Evolutionary conservation across 2,329 filamentous ascomycete genomes (phyloP).

Genomic region (Apiospora rasikravindrae): DNA sequence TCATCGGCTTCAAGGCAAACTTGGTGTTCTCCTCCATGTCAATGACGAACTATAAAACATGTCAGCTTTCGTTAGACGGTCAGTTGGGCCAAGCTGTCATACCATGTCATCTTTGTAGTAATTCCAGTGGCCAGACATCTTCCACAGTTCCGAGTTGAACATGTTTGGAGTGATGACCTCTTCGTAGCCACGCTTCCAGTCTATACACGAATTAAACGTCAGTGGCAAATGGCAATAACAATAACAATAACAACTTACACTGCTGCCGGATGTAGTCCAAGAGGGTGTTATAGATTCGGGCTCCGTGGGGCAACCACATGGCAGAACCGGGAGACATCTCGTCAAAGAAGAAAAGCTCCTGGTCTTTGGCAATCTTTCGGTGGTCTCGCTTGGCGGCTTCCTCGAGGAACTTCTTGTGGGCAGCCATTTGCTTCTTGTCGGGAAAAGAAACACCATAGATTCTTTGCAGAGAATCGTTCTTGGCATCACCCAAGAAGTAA

Average conservation of each 20-base stretch:
- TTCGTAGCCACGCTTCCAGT: conserved; percentile 91
- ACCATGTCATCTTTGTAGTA: conserved; percentile 93
- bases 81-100: conserved; percentile 46
- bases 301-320: conserved; percentile 92
- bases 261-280: conserved; percentile 81
- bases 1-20: conserved; percentile 91
- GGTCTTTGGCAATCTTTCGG: conserved; percentile 89
- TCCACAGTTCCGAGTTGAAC: conserved; percentile 93
- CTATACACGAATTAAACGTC: background rate
- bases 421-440: conserved; percentile 92
- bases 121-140: conserved; percentile 92
- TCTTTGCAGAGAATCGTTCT: conserved; percentile 93
- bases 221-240: background rate
- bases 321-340: conserved; percentile 90
- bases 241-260: conserved; percentile 44
- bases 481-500: conserved; percentile 93
- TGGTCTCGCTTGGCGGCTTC: conserved; percentile 99
- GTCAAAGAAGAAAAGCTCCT: conserved; percentile 98
- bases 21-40: conserved; percentile 66
- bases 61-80: background rate
- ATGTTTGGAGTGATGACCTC: conserved; percentile 97
- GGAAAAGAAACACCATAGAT: conserved; percentile 96
- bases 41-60: conserved; percentile 57
- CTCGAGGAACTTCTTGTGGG: conserved; percentile 93
- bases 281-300: conserved; percentile 90